A percentile compares a stretch with the other conserved stretches of the same genome.
Conservation (phyloP, 768 basidiomycete species). For the Lentinula lateritia region DNA sequence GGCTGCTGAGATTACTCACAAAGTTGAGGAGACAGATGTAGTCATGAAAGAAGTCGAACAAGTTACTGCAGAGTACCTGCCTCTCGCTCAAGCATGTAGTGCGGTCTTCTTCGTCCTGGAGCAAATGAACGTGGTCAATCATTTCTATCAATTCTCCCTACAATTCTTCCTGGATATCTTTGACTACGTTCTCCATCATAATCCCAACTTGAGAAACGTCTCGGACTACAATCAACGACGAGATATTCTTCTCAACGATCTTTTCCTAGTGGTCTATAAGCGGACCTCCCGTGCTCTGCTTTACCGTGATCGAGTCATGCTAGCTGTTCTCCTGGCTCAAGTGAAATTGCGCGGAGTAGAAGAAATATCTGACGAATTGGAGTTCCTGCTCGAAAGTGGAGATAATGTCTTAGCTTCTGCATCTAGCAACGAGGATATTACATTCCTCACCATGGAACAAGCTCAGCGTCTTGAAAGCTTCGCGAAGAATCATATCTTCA, state of each 20-base stretch:
- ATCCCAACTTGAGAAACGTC: conserved; percentile 81
- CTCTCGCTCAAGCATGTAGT: conserved; percentile 93
- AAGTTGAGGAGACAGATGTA: conserved; percentile 93
- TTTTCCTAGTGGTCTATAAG: conserved; percentile 85
- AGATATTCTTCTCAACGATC: conserved; percentile 76
- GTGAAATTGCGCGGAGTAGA: conserved; percentile 78
- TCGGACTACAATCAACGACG: conserved; percentile 70
- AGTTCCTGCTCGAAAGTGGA: conserved; percentile 88
- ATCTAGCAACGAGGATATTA: conserved; percentile 29
- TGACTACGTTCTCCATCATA: conserved; percentile 88
- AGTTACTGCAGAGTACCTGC: conserved; percentile 91
- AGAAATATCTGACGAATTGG: conserved; percentile 79
- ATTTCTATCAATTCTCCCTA: conserved; percentile 98
- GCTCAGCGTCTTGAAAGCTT: conserved; percentile 62
- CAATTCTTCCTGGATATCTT: conserved; percentile 98
- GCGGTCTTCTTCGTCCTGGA: conserved; percentile 96
- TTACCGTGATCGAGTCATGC: conserved; percentile 85
- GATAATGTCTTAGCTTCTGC: conserved; percentile 46
- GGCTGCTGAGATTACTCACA: conserved; percentile 91
- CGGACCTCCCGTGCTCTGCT: conserved; percentile 88
- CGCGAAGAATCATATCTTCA: conserved; percentile 71
- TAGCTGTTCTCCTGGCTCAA: conserved; percentile 86
- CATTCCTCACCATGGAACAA: conserved; percentile 65
- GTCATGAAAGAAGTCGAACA: conserved; percentile 96
- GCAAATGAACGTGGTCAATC: conserved; percentile 88